Evolutionary conservation across 306 rosid species (phyloP), one percentile per base, ranked within the genome.

Genomic region (Cucurbita ficifolia): DNA sequence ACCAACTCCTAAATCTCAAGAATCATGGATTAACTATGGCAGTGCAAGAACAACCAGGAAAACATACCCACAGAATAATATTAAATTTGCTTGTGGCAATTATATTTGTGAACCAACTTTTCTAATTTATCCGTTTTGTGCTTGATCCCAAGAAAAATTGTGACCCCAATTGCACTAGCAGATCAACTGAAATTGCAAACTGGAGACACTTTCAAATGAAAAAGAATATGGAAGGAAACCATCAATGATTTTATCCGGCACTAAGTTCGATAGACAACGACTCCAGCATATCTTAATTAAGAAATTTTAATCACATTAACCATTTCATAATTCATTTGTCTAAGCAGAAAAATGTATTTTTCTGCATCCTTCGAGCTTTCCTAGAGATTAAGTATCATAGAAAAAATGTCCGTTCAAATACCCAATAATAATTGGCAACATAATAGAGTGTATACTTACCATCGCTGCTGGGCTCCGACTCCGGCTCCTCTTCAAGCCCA

Each of bases 381-480:
- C 19, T 43, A 22, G 39, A 21, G 50, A 45, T 22, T 21, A 67
- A 2, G 48, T 21, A 45, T 21, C 52, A 13, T 22, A 69, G 4
- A 12, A 6, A 43, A 48, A 24, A 69, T 12, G 73, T 48, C 8
- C 43, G 48, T 14, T 7, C 58, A 70, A 29, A 70, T 49, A 29
- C 43, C 11, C 73, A 71, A 78, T 58, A 13, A 68, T n/a, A 50
- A 71, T 52, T 68, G 60, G 73, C 9, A 61, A 57, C 45, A 65
- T 77, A 74, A 65, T 19, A 76, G 65, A 73, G 63, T 40, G 61
- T 40, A 79, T 76, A 76, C 70, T 81, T 78, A 91, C 99, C 99
- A 85, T 95, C 96, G 79, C 56, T 75, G 84, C 85, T 85, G 84
- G 96, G 87, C 51, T 94, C 90, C 10, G 83, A 89, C 51, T 94